A percentile compares a stretch with the other conserved stretches of the same genome.
phyloP scores from a whole-genome alignment of 305 asterid species.

The Fraxinus greggii region DNA sequence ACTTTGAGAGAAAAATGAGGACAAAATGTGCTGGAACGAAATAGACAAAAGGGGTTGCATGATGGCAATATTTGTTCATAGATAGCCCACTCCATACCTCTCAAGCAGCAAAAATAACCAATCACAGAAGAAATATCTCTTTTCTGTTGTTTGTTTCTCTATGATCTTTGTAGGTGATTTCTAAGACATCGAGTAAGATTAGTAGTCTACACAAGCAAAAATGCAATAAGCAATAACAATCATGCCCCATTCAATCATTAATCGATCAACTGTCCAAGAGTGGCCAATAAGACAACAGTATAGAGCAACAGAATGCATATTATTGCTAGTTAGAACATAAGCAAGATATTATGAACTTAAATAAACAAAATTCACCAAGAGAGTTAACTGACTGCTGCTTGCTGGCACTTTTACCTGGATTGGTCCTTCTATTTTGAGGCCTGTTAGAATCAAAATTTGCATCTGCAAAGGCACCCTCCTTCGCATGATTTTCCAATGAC shows the following conservation, averaged over 20 bases:
- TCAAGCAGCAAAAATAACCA: not conserved
- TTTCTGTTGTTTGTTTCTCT: not conserved
- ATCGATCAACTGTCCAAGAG: not conserved
- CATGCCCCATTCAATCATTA: constrained; percentile 1
- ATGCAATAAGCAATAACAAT: constrained; percentile 5
- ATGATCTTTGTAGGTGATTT: constrained; percentile 1
- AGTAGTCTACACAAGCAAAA: constrained; percentile 1
- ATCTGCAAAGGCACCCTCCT: constrained; percentile 31
- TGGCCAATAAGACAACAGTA: constrained; percentile 12
- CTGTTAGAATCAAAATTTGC: constrained; percentile 36
- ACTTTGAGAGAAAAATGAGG: not conserved
- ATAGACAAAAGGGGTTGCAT: not conserved
- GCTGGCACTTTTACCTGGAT: constrained; percentile 32
- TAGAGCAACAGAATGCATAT: not conserved
- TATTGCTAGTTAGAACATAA: not conserved
- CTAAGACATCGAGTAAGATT: not conserved
- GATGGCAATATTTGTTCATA: not conserved
- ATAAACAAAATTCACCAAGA: not conserved
- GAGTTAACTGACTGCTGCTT: constrained; percentile 43
- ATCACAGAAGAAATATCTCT: not conserved
- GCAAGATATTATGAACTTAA: not conserved
- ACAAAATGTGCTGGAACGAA: not conserved
- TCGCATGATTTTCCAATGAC: constrained; percentile 37
- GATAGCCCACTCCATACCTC: not conserved
- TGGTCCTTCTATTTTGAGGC: constrained; percentile 8